Percentiles rank a stretch among this genome's conserved stretches.
Evolutionary conservation across 331 rosid species (phyloP).

Genomic region (Quercus phellos): DNA sequence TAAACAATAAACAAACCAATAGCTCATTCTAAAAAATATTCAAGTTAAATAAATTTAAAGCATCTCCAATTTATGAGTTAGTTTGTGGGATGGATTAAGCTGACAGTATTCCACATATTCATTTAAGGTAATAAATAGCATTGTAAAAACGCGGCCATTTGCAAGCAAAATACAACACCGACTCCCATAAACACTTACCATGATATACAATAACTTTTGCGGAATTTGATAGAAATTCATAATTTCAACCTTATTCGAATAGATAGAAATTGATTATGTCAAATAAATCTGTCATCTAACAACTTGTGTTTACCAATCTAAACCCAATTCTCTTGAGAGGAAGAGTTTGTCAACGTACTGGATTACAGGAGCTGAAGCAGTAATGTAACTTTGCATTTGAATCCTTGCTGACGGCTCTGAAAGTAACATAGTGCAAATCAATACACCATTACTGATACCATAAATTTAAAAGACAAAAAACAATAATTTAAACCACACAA

Average conservation of each 20-base stretch:
- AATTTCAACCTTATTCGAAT: not conserved
- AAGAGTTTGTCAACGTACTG: slow-evolving; percentile 70
- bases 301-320: slow-evolving; percentile 62
- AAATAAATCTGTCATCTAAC: not conserved
- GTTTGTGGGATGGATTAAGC: not conserved
- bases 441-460: not conserved
- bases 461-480: slow-evolving; percentile 5
- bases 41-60: not conserved
- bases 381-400: slow-evolving; percentile 65
- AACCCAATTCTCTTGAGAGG: slow-evolving; percentile 69
- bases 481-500: not conserved
- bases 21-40: not conserved
- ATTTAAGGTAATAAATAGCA: not conserved
- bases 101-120: not conserved
- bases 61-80: not conserved
- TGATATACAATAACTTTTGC: not conserved
- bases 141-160: not conserved
- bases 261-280: not conserved
- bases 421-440: slow-evolving; percentile 17
- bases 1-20: not conserved
- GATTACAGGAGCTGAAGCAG: slow-evolving; percentile 56
- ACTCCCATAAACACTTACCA: not conserved
- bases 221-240: not conserved
- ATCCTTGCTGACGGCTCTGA: slow-evolving; percentile 65
- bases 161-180: not conserved